These are phyloP conservation scores for Linum trigynum DNA, from an alignment of 345 rosid genomes.

Conservation along the genomic window DNA sequence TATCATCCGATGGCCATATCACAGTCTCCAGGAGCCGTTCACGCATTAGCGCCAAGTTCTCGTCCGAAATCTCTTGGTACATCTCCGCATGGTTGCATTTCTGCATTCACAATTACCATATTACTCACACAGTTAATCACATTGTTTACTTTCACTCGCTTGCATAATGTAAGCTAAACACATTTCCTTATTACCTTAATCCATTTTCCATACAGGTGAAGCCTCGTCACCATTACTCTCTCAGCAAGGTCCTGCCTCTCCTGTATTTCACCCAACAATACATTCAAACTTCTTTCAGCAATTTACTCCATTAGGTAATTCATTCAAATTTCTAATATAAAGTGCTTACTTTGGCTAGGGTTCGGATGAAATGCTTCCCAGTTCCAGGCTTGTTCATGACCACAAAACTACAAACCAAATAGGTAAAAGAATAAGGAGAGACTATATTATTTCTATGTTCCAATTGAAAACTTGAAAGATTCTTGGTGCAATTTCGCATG, in stretches of 20 bases:
- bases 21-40: constrained; percentile 82
- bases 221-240: constrained; percentile 93
- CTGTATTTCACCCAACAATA: constrained; percentile 20
- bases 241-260: constrained; percentile 92
- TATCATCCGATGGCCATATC: constrained; percentile 89
- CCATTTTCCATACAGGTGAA: constrained; percentile 91
- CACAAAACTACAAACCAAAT: constrained; percentile 38
- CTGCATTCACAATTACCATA: constrained; percentile 22
- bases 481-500: not conserved
- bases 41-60: constrained; percentile 89
- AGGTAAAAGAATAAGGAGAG: not conserved
- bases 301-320: not conserved
- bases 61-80: constrained; percentile 74
- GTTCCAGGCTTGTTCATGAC: constrained; percentile 67
- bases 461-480: too few species aligned
- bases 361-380: constrained; percentile 74
- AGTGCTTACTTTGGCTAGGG: constrained; percentile 52
- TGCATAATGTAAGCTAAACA: not conserved
- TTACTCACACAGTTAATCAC: not conserved
- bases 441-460: too few species aligned
- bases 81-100: constrained; percentile 88
- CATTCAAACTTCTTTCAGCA: not conserved
- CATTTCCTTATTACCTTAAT: constrained; percentile 44
- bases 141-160: too few species aligned
- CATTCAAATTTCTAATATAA: constrained; percentile 2